Evolutionary conservation across 495 filamentous ascomycete species (phyloP), one percentile per base, ranked within the genome.

Genomic region (Penicillium paradoxum): DNA sequence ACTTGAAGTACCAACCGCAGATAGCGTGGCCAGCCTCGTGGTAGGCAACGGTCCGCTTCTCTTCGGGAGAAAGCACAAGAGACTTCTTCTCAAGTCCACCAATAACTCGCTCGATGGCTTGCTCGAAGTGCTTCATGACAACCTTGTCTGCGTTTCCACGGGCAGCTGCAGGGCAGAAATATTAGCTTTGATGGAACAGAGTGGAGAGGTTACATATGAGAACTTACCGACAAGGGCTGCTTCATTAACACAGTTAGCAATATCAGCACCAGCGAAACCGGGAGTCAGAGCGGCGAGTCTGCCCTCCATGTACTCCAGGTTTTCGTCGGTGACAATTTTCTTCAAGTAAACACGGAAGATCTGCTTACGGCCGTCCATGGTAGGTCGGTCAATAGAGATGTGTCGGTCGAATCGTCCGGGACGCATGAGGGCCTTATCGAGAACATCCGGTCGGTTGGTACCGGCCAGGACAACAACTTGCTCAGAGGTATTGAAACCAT

Each of bases 1-100:
- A 93, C 73, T 86, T 84, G 79, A 98, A 89, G 77, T 86, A 98
- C 93, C 93, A 98, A 53, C 93, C 93, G 73, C 95, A 98, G 67
- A 98, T 91, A 55, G 93, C 93, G 67, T 98, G 93, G 47, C 93
- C 93, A 48, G 93, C 93, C 76, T 98, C 93, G 73, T 98, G 93
- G 70, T 97, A 98, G 18, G 93, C 95, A 29, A 98, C 91, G 0
- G 87, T 92, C 56, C 79, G 84, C 83, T 97, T 97, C 75, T 98
- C 95, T 51, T 89, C 82, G 7, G 95, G 91, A 37, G 84, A 86
- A 45, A 98, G 83, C 21, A 98, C 90, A 25, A 97, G 79, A 4
- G 90, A 95, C 68, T 92, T 96, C 79, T 92, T 95, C 77, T 98
- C 93, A 1, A 98, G 77, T 54, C 93, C 93, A 63, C 90, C 93